Base-by-base conservation (phyloP, 805 yeast genomes). In the Danielozyma ontarioensis region DNA sequence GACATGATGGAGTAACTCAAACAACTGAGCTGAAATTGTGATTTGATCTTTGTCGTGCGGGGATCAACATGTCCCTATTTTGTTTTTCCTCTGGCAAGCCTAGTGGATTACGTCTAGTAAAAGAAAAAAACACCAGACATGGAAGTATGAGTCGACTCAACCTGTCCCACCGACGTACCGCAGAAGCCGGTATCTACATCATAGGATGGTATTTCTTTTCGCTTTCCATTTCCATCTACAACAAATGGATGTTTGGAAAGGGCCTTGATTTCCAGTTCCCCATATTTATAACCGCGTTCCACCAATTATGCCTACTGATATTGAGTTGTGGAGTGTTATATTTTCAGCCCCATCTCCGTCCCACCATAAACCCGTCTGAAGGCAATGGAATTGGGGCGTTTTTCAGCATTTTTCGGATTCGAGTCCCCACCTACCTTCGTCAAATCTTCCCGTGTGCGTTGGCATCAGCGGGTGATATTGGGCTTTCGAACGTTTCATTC, bases 211-310 rank as follows among this genome's bases (percentile, higher is more conserved):
- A 82, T 45, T 37, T 70, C 13, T 80, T 81, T 38, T 80, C 89
- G 5, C 63, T 83, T 36, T 60, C 83, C 13, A 75, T 84, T 13
- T 80, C 89, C 6, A 57, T 85, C 19, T 93, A 90, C 63, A 93
- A 93, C 67, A 89, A 89, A 62, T 88, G 97, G 97, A 90, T 90
- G 97, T 93, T 90, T 63, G 89, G 90, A 25, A 18, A 29, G 27
- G 83, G 86, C 13, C 64, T 89, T 35, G 76, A 84, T 51, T 81
- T 93, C 48, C 74, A 77, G 21, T 93, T 78, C 52, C 98, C 98
- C 2, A 73, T 93, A 15, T 61, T 89, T 18, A 76, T 89, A 33
- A 93, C 98, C 0, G 68, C 89, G 3, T 70, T 80, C 46, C 98
- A 93, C 61, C 97, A 93, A 61, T 51, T 81, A 17, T 74, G 82